Percentiles rank a stretch among this genome's conserved stretches.
These are phyloP conservation scores for Chenopodium formosanum DNA, from an alignment of 148 eudicot genomes.

Conservation along the genomic window DNA sequence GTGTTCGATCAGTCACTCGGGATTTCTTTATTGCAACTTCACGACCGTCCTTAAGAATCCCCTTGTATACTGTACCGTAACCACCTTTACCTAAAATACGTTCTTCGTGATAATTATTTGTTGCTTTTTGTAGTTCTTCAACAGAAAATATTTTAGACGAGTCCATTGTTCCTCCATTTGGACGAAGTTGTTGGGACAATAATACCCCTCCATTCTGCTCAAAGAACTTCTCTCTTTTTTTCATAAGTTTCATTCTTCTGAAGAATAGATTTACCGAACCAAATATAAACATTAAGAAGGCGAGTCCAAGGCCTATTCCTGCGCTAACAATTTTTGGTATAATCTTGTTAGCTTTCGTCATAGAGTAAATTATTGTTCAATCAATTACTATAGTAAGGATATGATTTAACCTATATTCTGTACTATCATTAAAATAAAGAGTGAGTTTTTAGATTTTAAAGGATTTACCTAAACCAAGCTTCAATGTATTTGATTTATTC, in stretches of 20 bases:
- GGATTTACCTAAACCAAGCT: neutral
- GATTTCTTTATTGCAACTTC: conserved; percentile 26
- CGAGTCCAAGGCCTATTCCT: conserved; percentile 16
- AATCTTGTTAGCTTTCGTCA: too few relatives aligned
- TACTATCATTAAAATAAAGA: too few relatives aligned
- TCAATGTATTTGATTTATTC: too few relatives aligned
- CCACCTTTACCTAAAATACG: conserved; percentile 27
- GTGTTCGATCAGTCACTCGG: conserved; percentile 9
- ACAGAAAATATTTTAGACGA: conserved; percentile 17
- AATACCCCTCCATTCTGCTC: conserved; percentile 27
- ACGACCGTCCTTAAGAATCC: conserved; percentile 22
- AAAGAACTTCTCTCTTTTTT: conserved; percentile 21
- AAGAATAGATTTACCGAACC: neutral
- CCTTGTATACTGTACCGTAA: conserved; percentile 26
- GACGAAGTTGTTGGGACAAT: conserved; percentile 15
- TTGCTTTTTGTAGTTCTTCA: conserved; percentile 17
- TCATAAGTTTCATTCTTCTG: conserved; percentile 3
- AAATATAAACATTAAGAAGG: neutral
- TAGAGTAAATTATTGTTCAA: too few relatives aligned
- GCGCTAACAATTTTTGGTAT: neutral
- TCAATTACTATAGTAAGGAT: too few relatives aligned
- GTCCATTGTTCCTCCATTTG: neutral
- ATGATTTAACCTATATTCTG: too few relatives aligned
- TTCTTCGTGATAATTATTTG: conserved; percentile 19
- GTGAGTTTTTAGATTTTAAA: too few relatives aligned